Conservation (phyloP, 2,329 filamentous ascomycete species). For the Phaeosphaeria sp. region DNA sequence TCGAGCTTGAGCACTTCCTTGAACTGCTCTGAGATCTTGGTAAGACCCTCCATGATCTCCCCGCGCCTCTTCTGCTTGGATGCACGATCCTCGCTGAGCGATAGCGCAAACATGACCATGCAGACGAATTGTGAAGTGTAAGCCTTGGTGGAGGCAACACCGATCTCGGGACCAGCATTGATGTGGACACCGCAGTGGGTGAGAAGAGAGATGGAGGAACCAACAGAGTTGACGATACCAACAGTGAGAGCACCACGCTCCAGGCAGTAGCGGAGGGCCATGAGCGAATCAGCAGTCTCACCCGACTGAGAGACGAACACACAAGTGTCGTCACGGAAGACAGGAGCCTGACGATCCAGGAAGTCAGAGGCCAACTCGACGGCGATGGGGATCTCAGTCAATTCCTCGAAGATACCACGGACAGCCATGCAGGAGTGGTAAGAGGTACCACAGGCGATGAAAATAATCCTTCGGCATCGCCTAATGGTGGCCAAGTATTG, state of each 20-base stretch:
- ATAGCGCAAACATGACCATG: constrained; percentile 99
- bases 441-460: constrained; percentile 97
- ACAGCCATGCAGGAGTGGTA: constrained; percentile 99
- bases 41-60: constrained; percentile 95
- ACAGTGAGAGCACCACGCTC: constrained; percentile 97
- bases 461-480: constrained; percentile 95
- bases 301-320: constrained; percentile 99
- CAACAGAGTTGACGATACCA: constrained; percentile 97
- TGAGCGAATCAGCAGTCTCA: constrained; percentile 95
- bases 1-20: constrained; percentile 89
- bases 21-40: constrained; percentile 88
- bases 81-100: constrained; percentile 92
- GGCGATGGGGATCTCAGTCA: constrained; percentile 96
- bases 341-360: constrained; percentile 92
- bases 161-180: constrained; percentile 97
- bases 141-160: constrained; percentile 98
- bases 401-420: constrained; percentile 94
- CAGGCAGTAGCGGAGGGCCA: constrained; percentile 97
- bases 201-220: constrained; percentile 96
- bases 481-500: constrained; percentile 97
- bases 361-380: constrained; percentile 98
- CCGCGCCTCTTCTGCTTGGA: constrained; percentile 91
- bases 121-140: constrained; percentile 99
- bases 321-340: constrained; percentile 99
- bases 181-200: constrained; percentile 99